Evolutionary conservation across 192 early-diverging fungal genomes (phyloP).

Genomic region (Coemansia sp.): DNA sequence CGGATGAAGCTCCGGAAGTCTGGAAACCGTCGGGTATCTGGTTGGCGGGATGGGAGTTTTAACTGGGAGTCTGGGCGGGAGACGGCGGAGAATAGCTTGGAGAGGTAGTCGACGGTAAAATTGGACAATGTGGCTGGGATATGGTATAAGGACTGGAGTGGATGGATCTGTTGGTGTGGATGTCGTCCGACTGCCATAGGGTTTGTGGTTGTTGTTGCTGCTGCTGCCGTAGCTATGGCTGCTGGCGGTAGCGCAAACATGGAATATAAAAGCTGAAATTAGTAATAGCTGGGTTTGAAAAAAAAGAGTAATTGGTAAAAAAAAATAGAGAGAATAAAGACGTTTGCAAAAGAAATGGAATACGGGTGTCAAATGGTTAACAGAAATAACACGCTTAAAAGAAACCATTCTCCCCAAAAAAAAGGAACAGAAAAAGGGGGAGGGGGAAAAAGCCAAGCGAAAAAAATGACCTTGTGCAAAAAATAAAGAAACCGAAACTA

Average conservation of each 20-base stretch:
- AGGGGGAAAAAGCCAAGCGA: too few relatives aligned
- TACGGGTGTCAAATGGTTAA: too few relatives aligned
- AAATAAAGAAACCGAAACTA: too few relatives aligned
- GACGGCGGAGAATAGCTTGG: constrained; percentile 45
- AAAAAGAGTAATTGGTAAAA: not conserved
- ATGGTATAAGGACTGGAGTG: constrained; percentile 26
- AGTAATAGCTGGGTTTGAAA: not conserved
- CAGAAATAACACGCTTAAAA: not conserved
- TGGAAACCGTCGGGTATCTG: constrained; percentile 37
- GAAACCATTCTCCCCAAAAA: not conserved
- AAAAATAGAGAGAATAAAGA: not conserved
- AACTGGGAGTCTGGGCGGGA: constrained; percentile 24
- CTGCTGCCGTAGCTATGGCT: not conserved
- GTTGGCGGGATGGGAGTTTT: constrained; percentile 27
- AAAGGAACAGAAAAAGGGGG: not conserved
- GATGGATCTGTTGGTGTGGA: not conserved
- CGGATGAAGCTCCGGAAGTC: constrained; percentile 48
- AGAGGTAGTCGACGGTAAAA: constrained; percentile 41
- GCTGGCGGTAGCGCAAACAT: constrained; percentile 1
- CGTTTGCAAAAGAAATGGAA: too few relatives aligned
- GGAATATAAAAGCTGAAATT: not conserved
- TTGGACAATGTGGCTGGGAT: constrained; percentile 37
- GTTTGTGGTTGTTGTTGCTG: constrained; percentile 11
- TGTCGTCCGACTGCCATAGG: not conserved
- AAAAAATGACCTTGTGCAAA: too few relatives aligned